Percentiles rank a stretch among this genome's conserved stretches.
Conservation (phyloP, 768 basidiomycete species). For the Nevesoporus exiguus region DNA sequence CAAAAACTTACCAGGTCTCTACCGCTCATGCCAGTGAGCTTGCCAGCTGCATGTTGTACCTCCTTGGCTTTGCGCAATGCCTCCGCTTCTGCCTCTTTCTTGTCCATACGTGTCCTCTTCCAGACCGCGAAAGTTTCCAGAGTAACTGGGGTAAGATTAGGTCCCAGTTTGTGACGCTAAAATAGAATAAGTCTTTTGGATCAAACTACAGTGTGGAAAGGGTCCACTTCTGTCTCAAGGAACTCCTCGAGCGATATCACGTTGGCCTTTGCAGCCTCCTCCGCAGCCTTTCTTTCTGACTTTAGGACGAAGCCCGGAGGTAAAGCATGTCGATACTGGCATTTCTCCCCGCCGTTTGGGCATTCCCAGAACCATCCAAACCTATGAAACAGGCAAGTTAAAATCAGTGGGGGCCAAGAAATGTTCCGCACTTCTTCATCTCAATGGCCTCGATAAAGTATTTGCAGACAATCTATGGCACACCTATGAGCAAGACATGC, state of each 20-base stretch:
- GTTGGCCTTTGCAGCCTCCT: conserved; percentile 87
- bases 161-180: conserved; percentile 91
- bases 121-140: conserved; percentile 87
- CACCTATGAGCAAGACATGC: conserved; percentile 6
- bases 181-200: conserved; percentile 1
- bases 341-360: conserved; percentile 75
- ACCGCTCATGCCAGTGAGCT: conserved; percentile 91
- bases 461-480: conserved; percentile 89
- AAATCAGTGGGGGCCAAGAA: not conserved
- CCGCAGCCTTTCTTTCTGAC: conserved; percentile 87
- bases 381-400: conserved; percentile 29
- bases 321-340: conserved; percentile 92
- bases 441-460: conserved; percentile 97
- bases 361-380: conserved; percentile 98
- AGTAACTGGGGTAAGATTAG: conserved; percentile 90
- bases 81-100: conserved; percentile 89
- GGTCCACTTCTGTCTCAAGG: conserved; percentile 87
- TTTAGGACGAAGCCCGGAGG: conserved; percentile 96
- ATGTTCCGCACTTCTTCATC: conserved; percentile 57
- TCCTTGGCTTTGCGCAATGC: conserved; percentile 81
- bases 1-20: conserved; percentile 73
- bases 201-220: not conserved
- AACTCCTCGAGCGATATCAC: conserved; percentile 94
- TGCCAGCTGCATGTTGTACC: conserved; percentile 77
- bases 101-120: conserved; percentile 94